Evolutionary conservation across 2,329 filamentous ascomycete species (phyloP).

Genomic region (Bimuria novae-zelandiae): DNA sequence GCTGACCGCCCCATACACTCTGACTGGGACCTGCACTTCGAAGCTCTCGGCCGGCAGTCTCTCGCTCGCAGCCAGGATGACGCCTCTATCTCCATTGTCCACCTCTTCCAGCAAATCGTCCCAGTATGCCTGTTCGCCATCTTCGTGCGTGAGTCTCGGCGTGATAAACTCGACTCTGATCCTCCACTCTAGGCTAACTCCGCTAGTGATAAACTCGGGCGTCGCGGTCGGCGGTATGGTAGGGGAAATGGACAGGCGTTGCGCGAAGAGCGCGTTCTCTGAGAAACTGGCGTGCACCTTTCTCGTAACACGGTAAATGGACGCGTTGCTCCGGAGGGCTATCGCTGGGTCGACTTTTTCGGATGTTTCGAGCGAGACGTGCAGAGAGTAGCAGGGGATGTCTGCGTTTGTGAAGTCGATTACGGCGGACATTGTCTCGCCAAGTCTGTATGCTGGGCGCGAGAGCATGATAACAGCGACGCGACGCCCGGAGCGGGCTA

Average conservation of each 20-base stretch:
- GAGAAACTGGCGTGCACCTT: slow-evolving; percentile 78
- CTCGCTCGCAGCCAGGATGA: slow-evolving; percentile 77
- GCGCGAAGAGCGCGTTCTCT: slow-evolving; percentile 81
- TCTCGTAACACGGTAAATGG: slow-evolving; percentile 83
- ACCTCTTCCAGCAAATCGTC: slow-evolving; percentile 74
- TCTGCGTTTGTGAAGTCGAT: slow-evolving; percentile 81
- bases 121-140: slow-evolving; percentile 34
- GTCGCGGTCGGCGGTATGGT: slow-evolving; percentile 83
- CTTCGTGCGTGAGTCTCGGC: slow-evolving; percentile 56
- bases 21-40: slow-evolving; percentile 82
- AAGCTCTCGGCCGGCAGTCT: slow-evolving; percentile 84
- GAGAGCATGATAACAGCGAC: slow-evolving; percentile 90
- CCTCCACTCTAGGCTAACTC: slow-evolving; percentile 86
- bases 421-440: slow-evolving; percentile 81
- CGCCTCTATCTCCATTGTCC: slow-evolving; percentile 76
- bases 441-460: slow-evolving; percentile 84
- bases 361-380: slow-evolving; percentile 81
- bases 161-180: slow-evolving; percentile 92
- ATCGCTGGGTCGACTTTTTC: slow-evolving; percentile 82
- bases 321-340: slow-evolving; percentile 82
- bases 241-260: slow-evolving; percentile 77
- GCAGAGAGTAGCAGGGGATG: slow-evolving; percentile 83
- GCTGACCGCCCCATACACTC: slow-evolving; percentile 70
- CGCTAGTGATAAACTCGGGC: slow-evolving; percentile 89
- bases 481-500: slow-evolving; percentile 86